These are phyloP conservation scores for Eutypa lata DNA, from an alignment of 2,329 filamentous ascomycete species.

Conservation along the genomic window DNA sequence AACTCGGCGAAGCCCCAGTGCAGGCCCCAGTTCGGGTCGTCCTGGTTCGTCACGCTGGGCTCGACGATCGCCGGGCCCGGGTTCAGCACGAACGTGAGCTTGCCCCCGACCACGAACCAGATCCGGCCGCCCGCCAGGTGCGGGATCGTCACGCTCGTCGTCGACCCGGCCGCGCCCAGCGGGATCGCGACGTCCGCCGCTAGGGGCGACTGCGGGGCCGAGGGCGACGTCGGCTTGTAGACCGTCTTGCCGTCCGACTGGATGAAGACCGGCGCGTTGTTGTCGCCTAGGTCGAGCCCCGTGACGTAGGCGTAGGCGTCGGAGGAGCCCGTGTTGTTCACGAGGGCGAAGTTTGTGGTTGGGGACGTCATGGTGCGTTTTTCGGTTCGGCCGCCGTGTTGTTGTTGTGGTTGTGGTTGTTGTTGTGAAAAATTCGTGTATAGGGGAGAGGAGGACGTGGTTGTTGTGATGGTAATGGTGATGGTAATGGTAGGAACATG, in stretches of 20 bases:
- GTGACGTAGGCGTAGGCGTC: constrained; percentile 69
- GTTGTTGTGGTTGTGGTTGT: no score
- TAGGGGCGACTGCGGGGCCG: constrained; percentile 47
- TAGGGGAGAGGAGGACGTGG: not conserved
- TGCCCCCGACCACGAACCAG: constrained; percentile 63
- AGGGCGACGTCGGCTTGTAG: constrained; percentile 62
- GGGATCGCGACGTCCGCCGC: constrained; percentile 59
- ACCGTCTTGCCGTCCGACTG: constrained; percentile 62
- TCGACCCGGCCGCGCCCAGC: constrained; percentile 59
- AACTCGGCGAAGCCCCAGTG: constrained; percentile 69
- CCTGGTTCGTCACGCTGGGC: constrained; percentile 65
- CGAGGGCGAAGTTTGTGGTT: constrained; percentile 59
- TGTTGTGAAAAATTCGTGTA: not conserved
- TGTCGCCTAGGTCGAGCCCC: constrained; percentile 58
- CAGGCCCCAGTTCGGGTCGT: constrained; percentile 59
- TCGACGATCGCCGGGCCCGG: constrained; percentile 71
- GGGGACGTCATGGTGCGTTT: constrained; percentile 28
- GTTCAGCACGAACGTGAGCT: constrained; percentile 68
- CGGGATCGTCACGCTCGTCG: constrained; percentile 61
- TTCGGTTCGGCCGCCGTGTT: not conserved
- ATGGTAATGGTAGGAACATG: not conserved
- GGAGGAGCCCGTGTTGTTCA: constrained; percentile 62
- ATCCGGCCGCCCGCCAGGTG: constrained; percentile 68
- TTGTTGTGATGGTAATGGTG: not conserved
- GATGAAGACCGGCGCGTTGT: constrained; percentile 60